These are phyloP conservation scores for Trametes maxima DNA, from an alignment of 768 basidiomycete species.

Conservation along the genomic window DNA sequence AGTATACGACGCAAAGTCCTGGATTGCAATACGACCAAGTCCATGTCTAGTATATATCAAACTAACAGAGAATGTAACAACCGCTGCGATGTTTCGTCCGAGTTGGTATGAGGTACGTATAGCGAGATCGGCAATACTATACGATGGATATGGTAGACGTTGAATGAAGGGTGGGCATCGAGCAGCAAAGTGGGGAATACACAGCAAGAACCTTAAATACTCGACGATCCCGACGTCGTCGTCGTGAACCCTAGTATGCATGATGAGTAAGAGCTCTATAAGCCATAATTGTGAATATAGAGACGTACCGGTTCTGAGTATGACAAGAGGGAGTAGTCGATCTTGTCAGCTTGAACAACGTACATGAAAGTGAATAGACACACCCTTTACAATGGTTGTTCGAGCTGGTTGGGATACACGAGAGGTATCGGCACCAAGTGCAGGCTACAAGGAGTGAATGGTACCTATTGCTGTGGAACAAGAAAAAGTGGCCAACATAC, in stretches of 20 bases:
- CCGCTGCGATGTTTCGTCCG: neutral
- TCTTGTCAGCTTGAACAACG: neutral
- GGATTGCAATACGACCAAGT: neutral
- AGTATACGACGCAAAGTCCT: neutral
- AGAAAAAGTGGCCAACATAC: constrained; percentile 42
- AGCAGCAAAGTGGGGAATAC: no score
- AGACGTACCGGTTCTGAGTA: constrained; percentile 18
- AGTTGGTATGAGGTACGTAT: neutral
- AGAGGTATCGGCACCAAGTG: constrained; percentile 85
- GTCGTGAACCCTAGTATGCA: constrained; percentile 10
- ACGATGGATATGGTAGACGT: neutral
- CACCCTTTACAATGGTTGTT: constrained; percentile 69
- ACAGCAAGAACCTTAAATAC: neutral
- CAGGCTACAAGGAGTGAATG: constrained; percentile 55
- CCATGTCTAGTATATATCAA: neutral
- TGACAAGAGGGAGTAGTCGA: neutral
- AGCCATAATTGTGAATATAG: neutral
- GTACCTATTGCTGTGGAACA: neutral
- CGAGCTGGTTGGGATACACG: constrained; percentile 78
- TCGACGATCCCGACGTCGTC: constrained; percentile 8
- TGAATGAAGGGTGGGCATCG: neutral
- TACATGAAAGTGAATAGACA: constrained; percentile 3
- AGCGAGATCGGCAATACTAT: neutral
- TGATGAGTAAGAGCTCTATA: neutral
- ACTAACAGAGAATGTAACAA: neutral